Conservation (phyloP, 257 asterid genomes). For the Scutellaria galericulata region DNA sequence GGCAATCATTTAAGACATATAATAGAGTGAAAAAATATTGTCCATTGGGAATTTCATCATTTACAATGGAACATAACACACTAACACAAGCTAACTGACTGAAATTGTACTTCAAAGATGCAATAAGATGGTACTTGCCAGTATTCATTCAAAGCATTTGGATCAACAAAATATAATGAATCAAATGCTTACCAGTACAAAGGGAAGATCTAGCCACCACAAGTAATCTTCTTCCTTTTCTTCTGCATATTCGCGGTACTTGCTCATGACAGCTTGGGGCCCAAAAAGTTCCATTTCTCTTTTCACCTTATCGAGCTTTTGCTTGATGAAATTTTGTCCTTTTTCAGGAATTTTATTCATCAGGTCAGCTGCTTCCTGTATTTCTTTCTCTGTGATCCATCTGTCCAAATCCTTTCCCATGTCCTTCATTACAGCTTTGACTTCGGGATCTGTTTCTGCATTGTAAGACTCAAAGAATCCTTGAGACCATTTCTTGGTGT, state of each 20-base stretch:
- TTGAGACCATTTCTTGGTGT: slow-evolving; percentile 94
- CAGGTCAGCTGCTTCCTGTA: slow-evolving; percentile 81
- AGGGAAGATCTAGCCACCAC: slow-evolving; percentile 98
- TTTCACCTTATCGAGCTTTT: slow-evolving; percentile 79
- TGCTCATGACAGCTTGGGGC: slow-evolving; percentile 93
- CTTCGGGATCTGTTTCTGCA: slow-evolving; percentile 86
- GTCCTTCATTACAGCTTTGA: slow-evolving; percentile 75
- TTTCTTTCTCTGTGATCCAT: slow-evolving; percentile 95
- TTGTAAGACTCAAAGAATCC: slow-evolving; percentile 80
- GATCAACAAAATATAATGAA: slow-evolving; percentile 12
- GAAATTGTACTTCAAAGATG: background rate
- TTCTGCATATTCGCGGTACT: slow-evolving; percentile 88
- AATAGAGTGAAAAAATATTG: background rate
- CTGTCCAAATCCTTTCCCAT: slow-evolving; percentile 92
- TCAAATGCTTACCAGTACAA: slow-evolving; percentile 61
- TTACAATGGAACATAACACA: background rate
- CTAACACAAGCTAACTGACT: background rate
- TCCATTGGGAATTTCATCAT: slow-evolving; percentile 8
- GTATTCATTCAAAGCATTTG: background rate
- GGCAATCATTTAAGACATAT: slow-evolving; percentile 15
- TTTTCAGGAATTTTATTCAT: slow-evolving; percentile 78
- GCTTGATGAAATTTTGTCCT: slow-evolving; percentile 60
- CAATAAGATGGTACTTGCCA: slow-evolving; percentile 10
- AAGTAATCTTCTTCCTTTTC: slow-evolving; percentile 84
- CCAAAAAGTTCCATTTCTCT: slow-evolving; percentile 95